Conservation (phyloP, 2,329 filamentous ascomycete species). For the Clonostachys chloroleuca region DNA sequence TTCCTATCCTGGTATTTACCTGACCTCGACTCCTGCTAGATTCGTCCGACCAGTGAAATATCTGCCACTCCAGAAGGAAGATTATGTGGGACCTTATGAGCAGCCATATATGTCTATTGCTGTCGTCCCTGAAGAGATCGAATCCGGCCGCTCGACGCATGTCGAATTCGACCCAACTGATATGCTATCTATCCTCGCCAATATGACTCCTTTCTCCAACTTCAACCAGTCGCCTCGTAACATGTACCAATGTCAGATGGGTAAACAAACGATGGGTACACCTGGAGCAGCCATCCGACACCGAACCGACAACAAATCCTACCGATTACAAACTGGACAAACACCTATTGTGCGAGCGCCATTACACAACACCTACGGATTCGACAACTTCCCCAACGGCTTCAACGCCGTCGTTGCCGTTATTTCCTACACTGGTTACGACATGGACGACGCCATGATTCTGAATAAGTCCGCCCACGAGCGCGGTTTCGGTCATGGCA, state of each 20-base stretch:
- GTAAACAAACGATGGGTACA: constrained; percentile 98
- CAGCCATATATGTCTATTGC: constrained; percentile 99
- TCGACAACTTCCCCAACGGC: constrained; percentile 98
- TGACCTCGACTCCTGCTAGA: constrained; percentile 78
- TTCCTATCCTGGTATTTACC: constrained; percentile 94
- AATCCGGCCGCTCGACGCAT: constrained; percentile 85
- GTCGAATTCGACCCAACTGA: constrained; percentile 94
- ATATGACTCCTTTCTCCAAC: constrained; percentile 98
- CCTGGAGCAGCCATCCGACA: constrained; percentile 80
- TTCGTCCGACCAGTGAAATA: constrained; percentile 95
- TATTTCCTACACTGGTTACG: constrained; percentile 97
- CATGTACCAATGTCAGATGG: constrained; percentile 99
- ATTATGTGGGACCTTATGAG: constrained; percentile 89
- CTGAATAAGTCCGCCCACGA: constrained; percentile 97
- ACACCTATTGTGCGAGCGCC: constrained; percentile 90
- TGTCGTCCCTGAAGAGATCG: constrained; percentile 80
- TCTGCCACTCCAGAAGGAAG: constrained; percentile 76
- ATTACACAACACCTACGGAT: constrained; percentile 90
- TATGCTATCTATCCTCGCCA: constrained; percentile 94
- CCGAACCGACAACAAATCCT: constrained; percentile 96
- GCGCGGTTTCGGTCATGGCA: constrained; percentile 90
- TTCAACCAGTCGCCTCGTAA: constrained; percentile 98
- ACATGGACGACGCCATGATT: constrained; percentile 99
- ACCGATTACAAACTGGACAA: constrained; percentile 90
- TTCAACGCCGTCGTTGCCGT: constrained; percentile 95